Evolutionary conservation across 805 yeast genomes (phyloP), one percentile per base, ranked within the genome.

Genomic region (Hermanozyma aechmeae): DNA sequence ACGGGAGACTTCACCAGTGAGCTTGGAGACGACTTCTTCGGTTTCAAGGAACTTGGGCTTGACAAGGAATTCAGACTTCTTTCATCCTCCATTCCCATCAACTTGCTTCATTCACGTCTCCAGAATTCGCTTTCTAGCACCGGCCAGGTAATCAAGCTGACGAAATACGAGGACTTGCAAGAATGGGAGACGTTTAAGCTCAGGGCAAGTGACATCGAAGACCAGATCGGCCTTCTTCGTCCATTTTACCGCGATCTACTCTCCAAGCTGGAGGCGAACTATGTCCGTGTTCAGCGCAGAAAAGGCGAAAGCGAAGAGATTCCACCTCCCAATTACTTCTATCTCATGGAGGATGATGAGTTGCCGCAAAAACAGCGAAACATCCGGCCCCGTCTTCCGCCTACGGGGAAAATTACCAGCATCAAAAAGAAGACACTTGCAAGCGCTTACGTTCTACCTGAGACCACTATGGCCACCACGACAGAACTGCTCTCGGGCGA

Each of bases 1-100:
- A 81, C 92, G 17, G 99, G 99, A 33, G 96, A 87, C 46, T 92
- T 92, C 51, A 80, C 96, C 1, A 79, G 73, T 43, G 96, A 87
- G 36, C 60, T 92, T 22, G 98, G 97, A 5, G 98, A 89, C 45
- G 99, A 92, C 57, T 92, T 87, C 68, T 93, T 93, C 59, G 99
- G 99, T 0, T 93, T 92, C 64, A 81, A 73, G 48, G 97, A 89
- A 40, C 63, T 92, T 27, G 98, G 98, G 0, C 60, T 92, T 30
- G 97, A 89, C 46, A 83, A 79, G 45, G 99, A 92, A 52, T 80
- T 85, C 51, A 87, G 89, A 8, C 61, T 89, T 49, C 56, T 86
- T 28, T 79, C 87, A 16, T 71, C 87, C 3, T 73, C 95, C 0
- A 85, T 92, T 16, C 98, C 99, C 2, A 63, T 93, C 25, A 95